Conservation (phyloP, 2,329 filamentous ascomycete species). For the Calonectria ilicicola region DNA sequence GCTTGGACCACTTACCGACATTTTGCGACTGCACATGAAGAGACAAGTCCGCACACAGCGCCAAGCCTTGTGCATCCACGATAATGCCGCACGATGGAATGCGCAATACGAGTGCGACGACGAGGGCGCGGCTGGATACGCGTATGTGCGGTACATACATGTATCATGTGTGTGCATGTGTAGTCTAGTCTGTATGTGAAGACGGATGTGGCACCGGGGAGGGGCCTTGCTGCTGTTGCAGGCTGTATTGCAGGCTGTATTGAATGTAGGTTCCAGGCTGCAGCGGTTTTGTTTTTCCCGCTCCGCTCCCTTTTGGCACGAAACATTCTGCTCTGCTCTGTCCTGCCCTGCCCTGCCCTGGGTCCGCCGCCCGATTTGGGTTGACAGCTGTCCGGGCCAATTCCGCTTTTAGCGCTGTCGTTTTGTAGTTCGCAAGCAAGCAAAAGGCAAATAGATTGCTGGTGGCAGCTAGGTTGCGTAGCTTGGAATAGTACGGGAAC, state of each 20-base stretch:
- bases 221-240: too few species aligned
- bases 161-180: too few species aligned
- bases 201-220: neutral
- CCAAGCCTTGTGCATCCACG: conserved; percentile 10
- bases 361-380: neutral
- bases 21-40: neutral
- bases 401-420: conserved; percentile 5
- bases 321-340: neutral
- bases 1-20: conserved; percentile 1
- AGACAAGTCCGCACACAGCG: neutral
- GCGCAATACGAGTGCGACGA: neutral
- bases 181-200: too few species aligned
- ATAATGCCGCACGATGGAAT: conserved; percentile 14
- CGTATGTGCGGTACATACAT: too few species aligned
- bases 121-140: neutral
- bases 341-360: neutral
- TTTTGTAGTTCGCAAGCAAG: neutral
- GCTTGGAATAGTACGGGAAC: neutral
- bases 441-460: neutral
- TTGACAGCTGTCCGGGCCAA: neutral
- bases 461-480: conserved; percentile 1
- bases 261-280: too few species aligned
- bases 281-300: neutral
- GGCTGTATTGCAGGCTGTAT: neutral
- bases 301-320: neutral